These are phyloP conservation scores for Puccinellia tenuiflora DNA, from an alignment of 176 grass and related monocot genomes.

Conservation along the genomic window DNA sequence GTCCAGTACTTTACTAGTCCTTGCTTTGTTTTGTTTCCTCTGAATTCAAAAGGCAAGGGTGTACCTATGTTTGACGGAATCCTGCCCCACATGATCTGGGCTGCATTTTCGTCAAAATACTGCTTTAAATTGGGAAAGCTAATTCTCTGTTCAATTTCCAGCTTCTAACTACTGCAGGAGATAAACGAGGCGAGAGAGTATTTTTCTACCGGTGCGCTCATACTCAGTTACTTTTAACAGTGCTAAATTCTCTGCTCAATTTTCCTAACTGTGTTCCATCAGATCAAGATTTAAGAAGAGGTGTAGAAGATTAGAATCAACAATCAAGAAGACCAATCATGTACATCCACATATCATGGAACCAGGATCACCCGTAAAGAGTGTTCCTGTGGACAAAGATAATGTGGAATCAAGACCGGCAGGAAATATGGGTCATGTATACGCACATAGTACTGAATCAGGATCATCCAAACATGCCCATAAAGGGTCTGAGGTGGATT, in stretches of 20 bases:
- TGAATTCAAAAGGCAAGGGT: conserved; percentile 8
- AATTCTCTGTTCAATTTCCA: conserved; percentile 35
- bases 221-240: conserved; percentile 1
- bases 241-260: not conserved
- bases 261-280: conserved; percentile 21
- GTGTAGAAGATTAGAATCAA: conserved; percentile 26
- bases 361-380: conserved; percentile 47
- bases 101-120: not conserved
- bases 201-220: conserved; percentile 63
- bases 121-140: conserved; percentile 8
- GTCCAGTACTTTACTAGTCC: not conserved
- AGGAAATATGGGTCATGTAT: not conserved
- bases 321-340: conserved; percentile 4
- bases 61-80: not conserved
- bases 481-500: conserved; percentile 31
- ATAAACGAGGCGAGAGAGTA: conserved; percentile 52
- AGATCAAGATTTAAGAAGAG: conserved; percentile 60
- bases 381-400: conserved; percentile 26
- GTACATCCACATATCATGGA: conserved; percentile 9
- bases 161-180: conserved; percentile 38
- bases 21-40: conserved; percentile 19
- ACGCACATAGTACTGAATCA: conserved; percentile 11
- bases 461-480: conserved; percentile 41
- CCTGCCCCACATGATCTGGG: not conserved
- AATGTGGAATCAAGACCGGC: not conserved